Conservation (phyloP, 108 stramenopile species). For the Fragilaria radians region DNA sequence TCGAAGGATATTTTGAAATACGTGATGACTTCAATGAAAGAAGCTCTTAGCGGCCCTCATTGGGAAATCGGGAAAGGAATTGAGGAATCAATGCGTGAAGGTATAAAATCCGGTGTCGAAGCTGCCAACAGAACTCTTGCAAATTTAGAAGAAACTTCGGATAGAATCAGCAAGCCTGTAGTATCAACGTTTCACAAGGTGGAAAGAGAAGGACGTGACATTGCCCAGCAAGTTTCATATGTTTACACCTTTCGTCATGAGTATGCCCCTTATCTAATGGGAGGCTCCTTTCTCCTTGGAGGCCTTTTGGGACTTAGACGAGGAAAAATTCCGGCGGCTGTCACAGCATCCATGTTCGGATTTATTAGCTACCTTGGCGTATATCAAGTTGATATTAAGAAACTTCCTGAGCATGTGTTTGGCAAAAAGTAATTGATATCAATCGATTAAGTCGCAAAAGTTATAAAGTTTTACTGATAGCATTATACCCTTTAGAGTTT, state of each 20-base stretch:
- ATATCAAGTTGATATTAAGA: slow-evolving; percentile 16
- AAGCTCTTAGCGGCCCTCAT: no score
- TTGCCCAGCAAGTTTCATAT: slow-evolving; percentile 4
- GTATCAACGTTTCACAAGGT: slow-evolving; percentile 1
- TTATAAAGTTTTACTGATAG: no score
- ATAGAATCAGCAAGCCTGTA: slow-evolving; percentile 6
- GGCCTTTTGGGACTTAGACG: slow-evolving; percentile 17
- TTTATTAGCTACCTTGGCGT: slow-evolving; percentile 27
- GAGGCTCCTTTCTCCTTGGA: slow-evolving; percentile 14
- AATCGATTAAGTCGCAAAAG: no score
- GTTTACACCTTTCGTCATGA: slow-evolving; percentile 24
- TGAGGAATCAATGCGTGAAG: no score
- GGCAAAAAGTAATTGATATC: not conserved
- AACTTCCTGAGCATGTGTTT: not conserved
- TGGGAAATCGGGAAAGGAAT: no score
- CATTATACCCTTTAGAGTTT: no score
- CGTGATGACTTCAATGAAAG: no score
- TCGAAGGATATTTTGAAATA: no score
- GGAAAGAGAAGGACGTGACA: not conserved
- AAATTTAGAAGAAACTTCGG: not conserved
- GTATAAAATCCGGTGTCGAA: slow-evolving; percentile 11
- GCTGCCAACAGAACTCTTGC: slow-evolving; percentile 10
- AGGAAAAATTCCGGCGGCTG: slow-evolving; percentile 20
- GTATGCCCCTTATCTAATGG: slow-evolving; percentile 24
- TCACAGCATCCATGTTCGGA: slow-evolving; percentile 17